Base-by-base conservation (phyloP, 139 green algal species). In the Marvania coccoides region DNA sequence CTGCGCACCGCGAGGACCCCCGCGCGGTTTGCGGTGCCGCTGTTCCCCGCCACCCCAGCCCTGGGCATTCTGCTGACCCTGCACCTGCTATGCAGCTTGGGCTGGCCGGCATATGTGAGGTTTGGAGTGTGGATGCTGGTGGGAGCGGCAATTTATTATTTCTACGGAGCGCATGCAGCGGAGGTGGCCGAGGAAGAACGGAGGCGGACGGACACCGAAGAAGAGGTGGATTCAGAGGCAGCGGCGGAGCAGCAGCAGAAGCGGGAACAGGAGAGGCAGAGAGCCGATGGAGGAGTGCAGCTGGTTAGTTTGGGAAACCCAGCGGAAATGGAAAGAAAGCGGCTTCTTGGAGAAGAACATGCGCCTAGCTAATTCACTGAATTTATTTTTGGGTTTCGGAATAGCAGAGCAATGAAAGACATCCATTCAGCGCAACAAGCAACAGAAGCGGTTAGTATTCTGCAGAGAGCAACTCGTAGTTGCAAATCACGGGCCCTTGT, bases 11-110 rank as follows among this genome's bases (percentile, higher is more conserved):
- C 47, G 8, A 77, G 79, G 64, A 34, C 33, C 5, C 76, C 76
- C 0, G 12, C 45, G 26, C 55, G 78, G 26, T 91, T 95, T 71
- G 15, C 14, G 9, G 79, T 85, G 56, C 89, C 89, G 0, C 29
- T 82, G 3, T 76, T 71, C 14, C 89, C 89, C 2, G 73, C 83
- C 39, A 69, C 86, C 1, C 83, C 89, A 5, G 70, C 72, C 7
- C 38, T 82, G 8, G 85, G 81, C 61, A 77, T 96, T 47, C 68
- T 93, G 12, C 64, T 73, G 39, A 90, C 75, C 4, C 29, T 91
- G 24, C 82, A 90, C 75, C 79, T 96, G 28, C 84, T 95, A 4
- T 73, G 75, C 59, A 83, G 65, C 39, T 71, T 96, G 31, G 86
- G 91, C 23, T 85, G 76, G 83, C 60, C 62, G 3, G 83, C 89